These are phyloP conservation scores for Fusarium brachygibbosum DNA, from an alignment of 2,329 filamentous ascomycete species.

Conservation along the genomic window DNA sequence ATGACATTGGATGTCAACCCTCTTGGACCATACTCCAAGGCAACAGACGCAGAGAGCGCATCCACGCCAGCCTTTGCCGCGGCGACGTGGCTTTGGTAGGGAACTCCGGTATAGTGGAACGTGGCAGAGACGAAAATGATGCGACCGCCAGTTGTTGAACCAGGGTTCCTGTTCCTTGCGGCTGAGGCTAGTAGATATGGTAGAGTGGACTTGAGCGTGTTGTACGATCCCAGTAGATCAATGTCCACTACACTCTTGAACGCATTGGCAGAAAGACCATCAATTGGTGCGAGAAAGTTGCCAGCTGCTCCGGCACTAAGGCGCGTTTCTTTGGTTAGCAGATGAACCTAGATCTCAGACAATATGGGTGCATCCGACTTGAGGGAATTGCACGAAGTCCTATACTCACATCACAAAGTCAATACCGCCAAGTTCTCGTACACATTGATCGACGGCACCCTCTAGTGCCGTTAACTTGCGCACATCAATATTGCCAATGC, in stretches of 20 bases:
- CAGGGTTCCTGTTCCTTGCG: conserved; percentile 57
- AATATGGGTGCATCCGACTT: no score
- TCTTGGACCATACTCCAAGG: conserved; percentile 89
- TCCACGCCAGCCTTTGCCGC: conserved; percentile 94
- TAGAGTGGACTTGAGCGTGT: conserved; percentile 92
- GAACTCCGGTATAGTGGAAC: conserved; percentile 89
- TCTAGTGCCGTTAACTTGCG: conserved; percentile 68
- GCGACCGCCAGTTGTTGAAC: conserved; percentile 55
- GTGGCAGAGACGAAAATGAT: conserved; percentile 92
- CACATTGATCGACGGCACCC: conserved; percentile 82
- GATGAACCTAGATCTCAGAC: no score
- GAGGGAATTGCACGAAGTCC: no score
- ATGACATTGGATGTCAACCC: conserved; percentile 91
- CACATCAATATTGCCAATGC: conserved; percentile 84
- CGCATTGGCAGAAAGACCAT: conserved; percentile 85
- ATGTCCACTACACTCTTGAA: conserved; percentile 98
- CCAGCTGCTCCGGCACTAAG: conserved; percentile 93
- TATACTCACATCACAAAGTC: conserved; percentile 92
- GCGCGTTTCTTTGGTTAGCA: no score
- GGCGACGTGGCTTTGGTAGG: conserved; percentile 88
- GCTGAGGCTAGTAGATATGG: conserved; percentile 81
- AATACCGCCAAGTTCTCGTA: conserved; percentile 85
- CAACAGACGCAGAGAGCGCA: conserved; percentile 81
- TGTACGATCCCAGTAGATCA: conserved; percentile 92
- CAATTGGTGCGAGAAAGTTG: conserved; percentile 91